phyloP scores from a whole-genome alignment of 768 basidiomycete species.

The Boletus insuetus region DNA sequence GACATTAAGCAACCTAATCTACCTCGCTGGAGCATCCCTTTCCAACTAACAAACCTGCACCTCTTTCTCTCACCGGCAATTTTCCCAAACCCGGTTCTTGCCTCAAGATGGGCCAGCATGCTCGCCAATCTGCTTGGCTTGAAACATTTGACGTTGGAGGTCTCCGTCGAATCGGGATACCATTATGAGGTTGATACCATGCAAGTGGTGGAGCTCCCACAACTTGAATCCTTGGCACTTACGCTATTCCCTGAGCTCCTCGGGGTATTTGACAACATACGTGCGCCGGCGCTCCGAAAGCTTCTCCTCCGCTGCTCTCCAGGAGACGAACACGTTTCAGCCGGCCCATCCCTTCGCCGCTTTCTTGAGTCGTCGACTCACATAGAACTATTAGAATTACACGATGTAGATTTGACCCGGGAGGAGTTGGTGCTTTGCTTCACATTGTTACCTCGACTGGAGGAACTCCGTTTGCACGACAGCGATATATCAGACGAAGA shows the following conservation, averaged over 20 bases:
- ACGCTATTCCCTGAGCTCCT: conserved; percentile 32
- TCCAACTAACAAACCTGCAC: conserved; percentile 34
- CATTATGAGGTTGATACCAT: conserved; percentile 17
- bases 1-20: conserved; percentile 35
- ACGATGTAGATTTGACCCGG: conserved; percentile 45
- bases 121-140: conserved; percentile 42
- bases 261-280: conserved; percentile 26
- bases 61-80: conserved; percentile 30
- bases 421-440: conserved; percentile 38
- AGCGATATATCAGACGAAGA: conserved; percentile 53
- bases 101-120: conserved; percentile 29
- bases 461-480: conserved; percentile 54
- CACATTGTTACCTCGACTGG: conserved; percentile 37
- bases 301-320: conserved; percentile 41
- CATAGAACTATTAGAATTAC: conserved; percentile 44
- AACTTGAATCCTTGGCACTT: conserved; percentile 31
- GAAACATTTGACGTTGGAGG: conserved; percentile 39
- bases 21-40: conserved; percentile 35
- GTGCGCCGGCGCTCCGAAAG: conserved; percentile 35
- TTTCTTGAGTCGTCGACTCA: conserved; percentile 32
- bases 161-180: conserved; percentile 31
- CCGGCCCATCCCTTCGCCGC: conserved; percentile 28
- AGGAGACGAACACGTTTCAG: conserved; percentile 17
- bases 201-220: conserved; percentile 17
- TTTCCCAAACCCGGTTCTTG: conserved; percentile 15